These are phyloP conservation scores for Pleurotus platypus DNA, from an alignment of 768 basidiomycete species.

Conservation along the genomic window DNA sequence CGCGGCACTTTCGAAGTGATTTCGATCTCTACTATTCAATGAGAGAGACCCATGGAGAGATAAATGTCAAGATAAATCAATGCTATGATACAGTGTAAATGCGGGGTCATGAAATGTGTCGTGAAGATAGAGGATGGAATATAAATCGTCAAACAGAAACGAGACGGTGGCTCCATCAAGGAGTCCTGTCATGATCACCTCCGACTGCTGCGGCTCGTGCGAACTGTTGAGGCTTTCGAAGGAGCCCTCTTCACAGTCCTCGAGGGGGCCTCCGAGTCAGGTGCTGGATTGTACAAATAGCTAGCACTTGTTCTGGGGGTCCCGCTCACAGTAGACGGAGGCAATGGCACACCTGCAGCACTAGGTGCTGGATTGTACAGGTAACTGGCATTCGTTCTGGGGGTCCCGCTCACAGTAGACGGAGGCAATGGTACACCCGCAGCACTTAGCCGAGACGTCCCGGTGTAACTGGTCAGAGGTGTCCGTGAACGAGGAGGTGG, in stretches of 20 bases:
- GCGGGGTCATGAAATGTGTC: background rate
- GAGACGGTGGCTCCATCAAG: no score
- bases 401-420: constrained; percentile 7
- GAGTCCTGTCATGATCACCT: background rate
- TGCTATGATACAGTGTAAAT: constrained; percentile 7
- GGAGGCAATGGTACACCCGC: constrained; percentile 6
- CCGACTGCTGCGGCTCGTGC: constrained; percentile 1
- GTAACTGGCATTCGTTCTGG: background rate
- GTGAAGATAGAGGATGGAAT: background rate
- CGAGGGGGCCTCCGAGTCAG: background rate
- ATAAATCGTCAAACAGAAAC: no score
- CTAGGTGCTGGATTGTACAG: background rate
- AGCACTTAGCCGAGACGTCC: constrained; percentile 1
- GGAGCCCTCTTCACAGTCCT: background rate
- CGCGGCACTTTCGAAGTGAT: no score
- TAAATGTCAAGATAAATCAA: background rate
- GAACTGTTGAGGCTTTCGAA: constrained; percentile 2
- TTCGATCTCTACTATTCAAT: no score
- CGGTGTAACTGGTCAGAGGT: constrained; percentile 2
- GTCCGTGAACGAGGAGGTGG: constrained; percentile 3
- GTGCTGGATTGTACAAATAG: background rate
- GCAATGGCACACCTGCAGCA: constrained; percentile 4
- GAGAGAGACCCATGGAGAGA: background rate
- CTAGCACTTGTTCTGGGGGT: constrained; percentile 1
- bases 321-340: constrained; percentile 7